phyloP scores from a whole-genome alignment of 108 stramenopile genomes.

The Conticribra guillardii region DNA sequence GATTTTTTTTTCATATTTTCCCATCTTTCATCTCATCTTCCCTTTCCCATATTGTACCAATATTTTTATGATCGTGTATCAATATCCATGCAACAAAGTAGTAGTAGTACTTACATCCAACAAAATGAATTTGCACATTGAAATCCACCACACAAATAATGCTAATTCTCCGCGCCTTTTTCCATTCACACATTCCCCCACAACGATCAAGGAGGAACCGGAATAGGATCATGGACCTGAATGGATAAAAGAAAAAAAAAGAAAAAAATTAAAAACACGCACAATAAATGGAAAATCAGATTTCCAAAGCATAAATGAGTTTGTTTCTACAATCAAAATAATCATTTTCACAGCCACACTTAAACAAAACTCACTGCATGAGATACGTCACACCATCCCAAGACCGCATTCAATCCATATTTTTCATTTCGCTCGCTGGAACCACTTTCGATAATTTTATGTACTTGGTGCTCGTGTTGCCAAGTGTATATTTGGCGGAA shows the following conservation, averaged over 20 bases:
- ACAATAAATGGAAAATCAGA: too few species aligned
- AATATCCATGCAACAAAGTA: too few species aligned
- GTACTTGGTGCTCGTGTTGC: conserved; percentile 43
- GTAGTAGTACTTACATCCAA: too few species aligned
- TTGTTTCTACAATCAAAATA: not conserved
- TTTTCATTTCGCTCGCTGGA: conserved; percentile 12
- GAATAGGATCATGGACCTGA: conserved; percentile 23
- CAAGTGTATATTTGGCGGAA: conserved; percentile 35
- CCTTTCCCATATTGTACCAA: too few species aligned
- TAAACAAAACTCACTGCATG: conserved; percentile 23
- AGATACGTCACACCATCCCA: conserved; percentile 37
- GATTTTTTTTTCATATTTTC: too few species aligned
- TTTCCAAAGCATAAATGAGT: too few species aligned
- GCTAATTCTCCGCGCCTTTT: too few species aligned
- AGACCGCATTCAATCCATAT: conserved; percentile 34
- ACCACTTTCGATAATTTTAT: conserved; percentile 8
- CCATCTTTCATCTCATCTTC: too few species aligned
- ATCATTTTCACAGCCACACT: not conserved
- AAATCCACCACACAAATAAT: too few species aligned
- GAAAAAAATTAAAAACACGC: not conserved
- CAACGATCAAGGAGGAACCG: conserved; percentile 29
- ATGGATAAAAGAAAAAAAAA: conserved; percentile 14
- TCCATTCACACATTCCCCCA: too few species aligned
- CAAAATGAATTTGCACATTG: too few species aligned
- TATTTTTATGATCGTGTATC: too few species aligned